phyloP scores from a whole-genome alignment of 805 yeast genomes.

The Saturnispora gosingensis region DNA sequence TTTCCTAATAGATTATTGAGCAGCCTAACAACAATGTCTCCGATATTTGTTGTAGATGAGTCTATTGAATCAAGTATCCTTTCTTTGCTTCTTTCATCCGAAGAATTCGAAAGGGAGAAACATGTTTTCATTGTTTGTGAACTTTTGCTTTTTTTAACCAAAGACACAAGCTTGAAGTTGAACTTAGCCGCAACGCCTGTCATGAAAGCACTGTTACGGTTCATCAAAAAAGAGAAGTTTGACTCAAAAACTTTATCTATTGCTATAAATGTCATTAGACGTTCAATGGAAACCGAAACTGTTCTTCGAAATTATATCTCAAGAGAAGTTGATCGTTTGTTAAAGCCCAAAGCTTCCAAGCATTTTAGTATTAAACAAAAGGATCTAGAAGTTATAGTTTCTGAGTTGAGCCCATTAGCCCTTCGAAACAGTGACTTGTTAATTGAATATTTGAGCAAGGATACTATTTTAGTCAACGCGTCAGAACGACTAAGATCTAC shows the following conservation, averaged over 20 bases:
- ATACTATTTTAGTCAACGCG: conserved; percentile 5
- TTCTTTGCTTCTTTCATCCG: conserved; percentile 32
- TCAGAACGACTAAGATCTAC: conserved; percentile 15
- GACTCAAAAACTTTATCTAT: conserved; percentile 36
- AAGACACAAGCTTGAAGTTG: background rate
- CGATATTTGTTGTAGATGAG: conserved; percentile 17
- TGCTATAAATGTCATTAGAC: conserved; percentile 48
- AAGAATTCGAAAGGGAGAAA: conserved; percentile 33
- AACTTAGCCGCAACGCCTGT: conserved; percentile 16
- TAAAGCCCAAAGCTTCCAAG: conserved; percentile 19
- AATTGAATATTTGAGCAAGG: conserved; percentile 18
- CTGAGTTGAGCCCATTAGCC: conserved; percentile 42
- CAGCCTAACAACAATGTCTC: conserved; percentile 10
- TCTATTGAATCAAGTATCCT: conserved; percentile 30
- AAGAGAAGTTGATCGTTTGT: conserved; percentile 40
- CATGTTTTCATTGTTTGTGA: conserved; percentile 48
- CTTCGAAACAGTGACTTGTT: conserved; percentile 27
- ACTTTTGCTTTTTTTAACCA: conserved; percentile 43
- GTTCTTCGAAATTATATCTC: conserved; percentile 40
- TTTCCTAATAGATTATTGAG: conserved; percentile 11
- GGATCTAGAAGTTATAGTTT: conserved; percentile 38
- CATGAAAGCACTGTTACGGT: conserved; percentile 37
- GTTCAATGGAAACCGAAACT: conserved; percentile 57
- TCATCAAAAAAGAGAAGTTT: conserved; percentile 30
- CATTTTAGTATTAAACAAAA: conserved; percentile 11